Conservation (phyloP, 73 alveolate species). For the Paramecium sonneborni region DNA sequence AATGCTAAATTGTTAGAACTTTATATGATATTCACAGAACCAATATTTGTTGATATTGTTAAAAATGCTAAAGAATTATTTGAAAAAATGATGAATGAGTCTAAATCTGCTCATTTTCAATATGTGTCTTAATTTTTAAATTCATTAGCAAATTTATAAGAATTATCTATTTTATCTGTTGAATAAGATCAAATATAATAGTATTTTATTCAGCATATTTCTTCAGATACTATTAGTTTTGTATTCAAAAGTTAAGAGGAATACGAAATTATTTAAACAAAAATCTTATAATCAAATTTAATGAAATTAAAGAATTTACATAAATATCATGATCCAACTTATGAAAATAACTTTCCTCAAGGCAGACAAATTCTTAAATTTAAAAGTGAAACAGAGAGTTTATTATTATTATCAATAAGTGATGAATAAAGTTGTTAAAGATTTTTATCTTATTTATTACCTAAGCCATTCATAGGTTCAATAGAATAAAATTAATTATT, state of each 20-base stretch:
- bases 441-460: constrained; percentile 26
- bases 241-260: neutral
- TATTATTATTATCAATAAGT: neutral
- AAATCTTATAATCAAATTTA: neutral
- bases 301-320: neutral
- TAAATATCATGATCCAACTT: neutral
- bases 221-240: neutral
- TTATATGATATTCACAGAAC: neutral
- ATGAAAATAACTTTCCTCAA: constrained; percentile 3
- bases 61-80: neutral
- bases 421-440: constrained; percentile 4
- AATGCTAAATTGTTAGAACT: neutral
- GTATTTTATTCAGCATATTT: neutral
- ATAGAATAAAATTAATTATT: neutral
- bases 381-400: neutral
- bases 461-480: neutral
- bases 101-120: neutral
- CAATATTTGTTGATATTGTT: neutral
- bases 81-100: neutral
- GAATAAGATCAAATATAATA: neutral
- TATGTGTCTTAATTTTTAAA: neutral
- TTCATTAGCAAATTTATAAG: neutral
- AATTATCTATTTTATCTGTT: neutral
- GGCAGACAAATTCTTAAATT: neutral
- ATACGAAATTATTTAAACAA: neutral